Evolutionary conservation across 2,329 filamentous ascomycete genomes (phyloP), one percentile per base, ranked within the genome.

Genomic region (Neophaeococcomyces mojaviensis): DNA sequence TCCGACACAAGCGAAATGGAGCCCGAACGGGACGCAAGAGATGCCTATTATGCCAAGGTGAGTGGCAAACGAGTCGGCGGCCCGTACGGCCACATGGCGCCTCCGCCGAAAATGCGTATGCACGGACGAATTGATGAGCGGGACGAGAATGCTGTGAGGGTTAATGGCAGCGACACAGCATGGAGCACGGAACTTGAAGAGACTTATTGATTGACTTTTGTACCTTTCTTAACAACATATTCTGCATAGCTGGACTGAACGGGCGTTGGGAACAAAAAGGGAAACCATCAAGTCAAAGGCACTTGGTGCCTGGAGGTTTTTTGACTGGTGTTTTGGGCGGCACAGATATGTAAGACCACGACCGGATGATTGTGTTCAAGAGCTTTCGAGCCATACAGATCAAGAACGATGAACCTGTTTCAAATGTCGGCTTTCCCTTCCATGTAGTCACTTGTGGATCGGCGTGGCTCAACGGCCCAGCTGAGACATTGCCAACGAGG

Each of bases 1-100:
- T 89, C 92, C 57, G 87, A 94, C 62, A 80, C 77, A 54, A 88
- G 84, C 50, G 83, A 88, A 58, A 79, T 82, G 0, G 85, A 88
- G 58, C 73, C 76, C 0, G 86, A 90, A 61, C 70, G 72, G 19
- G 88, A 95, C 61, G 78, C 77, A 0, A 82, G 81, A 3, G 86
- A 92, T 50, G 75, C 79, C 8, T 94, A 94, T 64, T 87, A 87
- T 59, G 84, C 86, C 53, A 52, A 49, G 44, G 18, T 40, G 3
- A 39, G 55, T 28, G 54, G 53, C 19, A 56, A 54, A 39, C 44
- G 56, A 47, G 49, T 46, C 8, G 36, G 47, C 32, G 46, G 43
- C n/a, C 47, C 49, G 19, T 43, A 54, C 33, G 46, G 41, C 18
- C 44, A 49, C 18, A 56, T 57, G 54, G 54, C 49, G 5, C 55